Conservation (phyloP, 2,329 filamentous ascomycete genomes). For the Venturia effusa region DNA sequence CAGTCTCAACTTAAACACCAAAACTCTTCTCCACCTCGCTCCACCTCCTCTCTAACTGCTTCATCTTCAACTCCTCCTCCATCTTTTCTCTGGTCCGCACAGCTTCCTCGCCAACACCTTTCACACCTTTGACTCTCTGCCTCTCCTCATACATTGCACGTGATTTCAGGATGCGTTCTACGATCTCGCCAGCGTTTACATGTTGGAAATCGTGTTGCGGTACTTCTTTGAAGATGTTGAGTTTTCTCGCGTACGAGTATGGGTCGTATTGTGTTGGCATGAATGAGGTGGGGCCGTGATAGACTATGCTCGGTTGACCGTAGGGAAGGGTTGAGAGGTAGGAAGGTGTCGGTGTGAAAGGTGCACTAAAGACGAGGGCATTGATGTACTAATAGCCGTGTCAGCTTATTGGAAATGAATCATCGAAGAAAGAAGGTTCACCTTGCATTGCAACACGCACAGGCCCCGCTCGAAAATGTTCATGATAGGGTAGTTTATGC, state of each 20-base stretch:
- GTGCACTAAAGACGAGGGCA: constrained; percentile 79
- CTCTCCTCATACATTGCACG: constrained; percentile 82
- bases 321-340: constrained; percentile 70
- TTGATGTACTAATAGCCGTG: constrained; percentile 62
- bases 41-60: constrained; percentile 17
- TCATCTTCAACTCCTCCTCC: constrained; percentile 21
- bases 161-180: constrained; percentile 79
- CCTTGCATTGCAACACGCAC: constrained; percentile 89
- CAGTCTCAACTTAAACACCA: constrained; percentile 17
- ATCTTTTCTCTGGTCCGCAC: constrained; percentile 26
- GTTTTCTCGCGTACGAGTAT: constrained; percentile 66
- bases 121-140: constrained; percentile 81
- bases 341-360: constrained; percentile 69
- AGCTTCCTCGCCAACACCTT: constrained; percentile 61
- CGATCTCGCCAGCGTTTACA: constrained; percentile 88
- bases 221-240: constrained; percentile 78
- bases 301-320: constrained; percentile 62
- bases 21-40: constrained; percentile 31
- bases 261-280: constrained; percentile 49
- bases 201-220: constrained; percentile 67
- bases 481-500: constrained; percentile 98
- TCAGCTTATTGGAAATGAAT: constrained; percentile 3
- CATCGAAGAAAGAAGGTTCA: constrained; percentile 30
- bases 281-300: constrained; percentile 92
- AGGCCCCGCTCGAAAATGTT: constrained; percentile 95